Conservation (phyloP, 352 stramenopile species). For the Globisporangium heterothallicum region DNA sequence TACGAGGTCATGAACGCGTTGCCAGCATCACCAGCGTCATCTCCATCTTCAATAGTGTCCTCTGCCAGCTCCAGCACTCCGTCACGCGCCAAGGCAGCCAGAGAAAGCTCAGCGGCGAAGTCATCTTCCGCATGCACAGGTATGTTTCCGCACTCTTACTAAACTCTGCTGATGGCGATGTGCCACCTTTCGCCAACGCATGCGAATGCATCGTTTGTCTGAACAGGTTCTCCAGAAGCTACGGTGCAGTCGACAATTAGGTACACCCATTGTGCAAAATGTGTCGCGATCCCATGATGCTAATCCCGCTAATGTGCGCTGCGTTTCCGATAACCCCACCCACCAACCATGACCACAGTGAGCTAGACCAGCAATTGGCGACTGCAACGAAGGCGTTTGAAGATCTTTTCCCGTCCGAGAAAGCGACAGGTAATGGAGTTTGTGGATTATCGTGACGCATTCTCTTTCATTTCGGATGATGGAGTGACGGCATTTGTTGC, state of each 20-base stretch:
- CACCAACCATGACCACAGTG: constrained; percentile 12
- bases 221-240: constrained; percentile 3
- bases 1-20: constrained; percentile 8
- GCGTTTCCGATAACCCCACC: too few species aligned
- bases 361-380: constrained; percentile 25
- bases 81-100: neutral
- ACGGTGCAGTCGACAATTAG: constrained; percentile 13
- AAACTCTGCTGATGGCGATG: too few species aligned
- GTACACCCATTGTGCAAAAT: neutral
- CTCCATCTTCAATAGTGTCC: neutral
- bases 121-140: neutral
- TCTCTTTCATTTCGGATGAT: too few species aligned
- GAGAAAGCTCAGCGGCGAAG: neutral
- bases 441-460: too few species aligned
- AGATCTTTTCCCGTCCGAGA: constrained; percentile 8
- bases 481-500: too few species aligned
- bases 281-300: too few species aligned
- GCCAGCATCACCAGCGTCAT: neutral
- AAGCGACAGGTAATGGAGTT: constrained; percentile 12
- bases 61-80: neutral
- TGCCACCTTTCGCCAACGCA: too few species aligned
- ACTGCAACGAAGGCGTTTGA: constrained; percentile 16
- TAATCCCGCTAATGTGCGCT: too few species aligned
- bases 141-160: too few species aligned
- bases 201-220: neutral